These are phyloP conservation scores for Penicillium occitanis DNA, from an alignment of 2,329 filamentous ascomycete species.

Conservation along the genomic window DNA sequence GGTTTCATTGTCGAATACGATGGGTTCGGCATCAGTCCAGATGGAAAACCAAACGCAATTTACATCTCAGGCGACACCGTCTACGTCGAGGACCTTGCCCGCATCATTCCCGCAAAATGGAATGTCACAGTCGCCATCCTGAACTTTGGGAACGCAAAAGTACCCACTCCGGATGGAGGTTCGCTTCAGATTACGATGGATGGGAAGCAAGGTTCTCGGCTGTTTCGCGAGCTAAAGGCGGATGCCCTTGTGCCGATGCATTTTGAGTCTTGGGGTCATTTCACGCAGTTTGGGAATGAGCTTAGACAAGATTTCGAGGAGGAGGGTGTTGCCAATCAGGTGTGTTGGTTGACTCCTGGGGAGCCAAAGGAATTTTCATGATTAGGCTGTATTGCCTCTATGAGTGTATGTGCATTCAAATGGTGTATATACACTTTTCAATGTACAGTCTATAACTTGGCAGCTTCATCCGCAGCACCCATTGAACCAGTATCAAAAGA, in stretches of 20 bases:
- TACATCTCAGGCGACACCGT: conserved; percentile 54
- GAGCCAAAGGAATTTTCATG: neutral
- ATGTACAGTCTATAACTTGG: conserved; percentile 9
- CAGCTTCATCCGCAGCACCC: conserved; percentile 20
- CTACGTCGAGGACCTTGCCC: conserved; percentile 44
- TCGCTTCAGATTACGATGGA: conserved; percentile 47
- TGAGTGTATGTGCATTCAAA: neutral
- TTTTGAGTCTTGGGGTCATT: conserved; percentile 50
- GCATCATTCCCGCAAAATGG: conserved; percentile 35
- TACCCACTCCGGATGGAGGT: conserved; percentile 25
- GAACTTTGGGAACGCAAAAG: conserved; percentile 43
- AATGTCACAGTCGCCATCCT: conserved; percentile 44
- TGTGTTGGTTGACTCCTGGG: conserved; percentile 34
- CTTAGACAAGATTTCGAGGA: conserved; percentile 35
- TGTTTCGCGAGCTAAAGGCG: conserved; percentile 43
- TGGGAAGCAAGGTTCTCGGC: conserved; percentile 41
- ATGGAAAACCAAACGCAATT: conserved; percentile 47
- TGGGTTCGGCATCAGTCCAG: conserved; percentile 38
- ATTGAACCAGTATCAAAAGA: conserved; percentile 44
- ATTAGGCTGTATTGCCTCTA: no score
- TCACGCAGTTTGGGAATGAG: conserved; percentile 38
- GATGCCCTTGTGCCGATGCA: conserved; percentile 51
- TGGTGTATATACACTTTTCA: neutral
- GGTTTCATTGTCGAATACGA: conserved; percentile 46
- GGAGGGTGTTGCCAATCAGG: conserved; percentile 37